Percentiles rank a stretch among this genome's conserved stretches.
phyloP scores from a whole-genome alignment of 1,284 basidiomycete species.

The Microstroma glucosiphilum region DNA sequence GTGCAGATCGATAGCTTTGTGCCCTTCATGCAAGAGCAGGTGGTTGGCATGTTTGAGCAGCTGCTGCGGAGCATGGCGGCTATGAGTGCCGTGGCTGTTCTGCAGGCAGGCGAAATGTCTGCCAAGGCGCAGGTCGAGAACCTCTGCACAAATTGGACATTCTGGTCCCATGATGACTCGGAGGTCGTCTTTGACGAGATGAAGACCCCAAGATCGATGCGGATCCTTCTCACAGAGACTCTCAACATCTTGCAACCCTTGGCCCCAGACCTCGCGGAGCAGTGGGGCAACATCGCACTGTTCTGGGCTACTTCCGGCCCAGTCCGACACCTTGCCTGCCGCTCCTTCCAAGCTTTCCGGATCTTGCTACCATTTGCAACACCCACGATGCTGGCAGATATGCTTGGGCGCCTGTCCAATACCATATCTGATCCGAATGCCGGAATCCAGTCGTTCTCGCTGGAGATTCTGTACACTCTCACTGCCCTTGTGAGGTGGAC shows the following conservation, averaged over 20 bases:
- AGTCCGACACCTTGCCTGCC: conserved; percentile 75
- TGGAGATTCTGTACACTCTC: conserved; percentile 75
- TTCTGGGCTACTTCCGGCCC: conserved; percentile 81
- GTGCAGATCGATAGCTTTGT: conserved; percentile 75
- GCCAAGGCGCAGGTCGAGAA: conserved; percentile 63
- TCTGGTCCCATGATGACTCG: conserved; percentile 17
- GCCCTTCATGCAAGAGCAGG: conserved; percentile 64
- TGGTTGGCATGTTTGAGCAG: conserved; percentile 60
- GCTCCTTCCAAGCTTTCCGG: conserved; percentile 84
- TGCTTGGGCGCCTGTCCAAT: conserved; percentile 76
- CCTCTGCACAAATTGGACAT: conserved; percentile 59
- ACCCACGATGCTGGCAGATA: conserved; percentile 67
- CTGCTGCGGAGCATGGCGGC: conserved; percentile 31
- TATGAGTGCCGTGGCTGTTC: conserved; percentile 9
- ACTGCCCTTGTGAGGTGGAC: conserved; percentile 62
- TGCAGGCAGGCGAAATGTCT: neutral
- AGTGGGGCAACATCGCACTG: conserved; percentile 75
- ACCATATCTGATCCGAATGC: conserved; percentile 68
- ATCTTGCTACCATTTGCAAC: conserved; percentile 70
- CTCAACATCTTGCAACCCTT: conserved; percentile 67
- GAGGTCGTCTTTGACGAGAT: conserved; percentile 30
- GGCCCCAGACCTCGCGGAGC: conserved; percentile 59
- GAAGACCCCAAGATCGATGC: conserved; percentile 57
- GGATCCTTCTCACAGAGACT: conserved; percentile 63
- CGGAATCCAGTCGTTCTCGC: conserved; percentile 73